Conservation (phyloP, 495 filamentous ascomycete species). For the Aspergillus cavernicola region DNA sequence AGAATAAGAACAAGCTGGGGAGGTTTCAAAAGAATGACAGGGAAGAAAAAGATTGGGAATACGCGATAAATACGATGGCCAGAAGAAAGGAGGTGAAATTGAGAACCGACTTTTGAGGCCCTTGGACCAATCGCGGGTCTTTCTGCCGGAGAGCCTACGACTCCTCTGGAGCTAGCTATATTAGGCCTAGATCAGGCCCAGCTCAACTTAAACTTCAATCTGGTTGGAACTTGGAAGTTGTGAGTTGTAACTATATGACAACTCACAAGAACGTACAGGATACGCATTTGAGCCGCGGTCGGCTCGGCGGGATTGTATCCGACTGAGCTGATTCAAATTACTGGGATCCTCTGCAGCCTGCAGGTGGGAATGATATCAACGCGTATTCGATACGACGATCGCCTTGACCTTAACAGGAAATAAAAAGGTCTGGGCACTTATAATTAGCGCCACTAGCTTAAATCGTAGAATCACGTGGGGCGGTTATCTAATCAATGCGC, state of each 20-base stretch:
- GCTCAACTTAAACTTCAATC: too few species aligned
- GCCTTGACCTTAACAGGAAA: not conserved
- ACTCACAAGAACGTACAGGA: not conserved
- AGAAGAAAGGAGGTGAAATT: slow-evolving; percentile 24
- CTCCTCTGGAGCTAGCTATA: slow-evolving; percentile 7
- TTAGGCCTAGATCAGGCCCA: slow-evolving; percentile 5
- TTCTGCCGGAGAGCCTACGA: slow-evolving; percentile 6
- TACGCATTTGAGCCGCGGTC: not conserved
- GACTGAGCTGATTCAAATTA: not conserved
- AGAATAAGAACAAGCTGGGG: slow-evolving; percentile 9
- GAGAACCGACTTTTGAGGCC: slow-evolving; percentile 22
- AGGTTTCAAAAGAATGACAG: slow-evolving; percentile 8
- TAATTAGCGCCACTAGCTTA: not conserved
- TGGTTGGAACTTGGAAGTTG: too few species aligned
- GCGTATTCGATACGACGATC: slow-evolving; percentile 10
- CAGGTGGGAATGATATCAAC: not conserved
- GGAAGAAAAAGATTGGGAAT: slow-evolving; percentile 17
- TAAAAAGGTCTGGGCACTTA: not conserved
- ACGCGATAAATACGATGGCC: slow-evolving; percentile 18
- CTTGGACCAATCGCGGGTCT: slow-evolving; percentile 16
- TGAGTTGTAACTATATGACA: too few species aligned
- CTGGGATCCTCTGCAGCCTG: not conserved
- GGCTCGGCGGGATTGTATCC: not conserved
- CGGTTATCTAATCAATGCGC: too few species aligned
- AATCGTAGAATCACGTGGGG: not conserved